These are phyloP conservation scores for Thalassiosira livingstoniorum DNA, from an alignment of 352 stramenopile genomes.

Conservation along the genomic window DNA sequence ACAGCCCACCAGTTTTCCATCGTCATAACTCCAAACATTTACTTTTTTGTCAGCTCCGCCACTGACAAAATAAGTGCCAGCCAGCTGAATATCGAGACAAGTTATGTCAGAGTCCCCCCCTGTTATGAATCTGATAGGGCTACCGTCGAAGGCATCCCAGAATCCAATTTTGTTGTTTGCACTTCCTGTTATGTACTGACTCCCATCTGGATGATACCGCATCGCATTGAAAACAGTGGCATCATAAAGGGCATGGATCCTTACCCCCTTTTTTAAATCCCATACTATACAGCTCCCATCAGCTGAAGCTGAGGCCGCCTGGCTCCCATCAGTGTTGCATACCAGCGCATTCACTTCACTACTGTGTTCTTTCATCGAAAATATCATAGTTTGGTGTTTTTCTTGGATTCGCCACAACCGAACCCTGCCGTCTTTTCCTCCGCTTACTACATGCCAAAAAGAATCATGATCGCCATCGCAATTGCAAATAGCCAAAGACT, in stretches of 20 bases:
- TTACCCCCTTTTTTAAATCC: conserved; percentile 92
- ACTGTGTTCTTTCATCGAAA: conserved; percentile 95
- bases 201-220: conserved; percentile 96
- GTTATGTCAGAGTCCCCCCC: conserved; percentile 91
- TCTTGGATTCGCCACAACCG: conserved; percentile 93
- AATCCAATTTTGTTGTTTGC: conserved; percentile 96
- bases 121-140: conserved; percentile 93
- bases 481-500: conserved; percentile 90
- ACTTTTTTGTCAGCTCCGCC: conserved; percentile 91
- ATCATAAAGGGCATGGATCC: conserved; percentile 95
- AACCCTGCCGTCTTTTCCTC: conserved; percentile 93
- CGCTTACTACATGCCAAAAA: conserved; percentile 92
- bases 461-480: conserved; percentile 47
- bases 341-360: conserved; percentile 89
- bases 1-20: conserved; percentile 89
- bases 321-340: conserved; percentile 82
- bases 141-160: conserved; percentile 95
- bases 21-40: conserved; percentile 97
- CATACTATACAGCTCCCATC: conserved; percentile 96
- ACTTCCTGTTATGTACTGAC: conserved; percentile 94
- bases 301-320: conserved; percentile 85
- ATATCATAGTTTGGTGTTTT: conserved; percentile 93
- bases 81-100: conserved; percentile 92
- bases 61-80: conserved; percentile 91
- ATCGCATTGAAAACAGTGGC: conserved; percentile 94